phyloP scores from a whole-genome alignment of 108 stramenopile genomes.

The Nitzschia putrida region DNA sequence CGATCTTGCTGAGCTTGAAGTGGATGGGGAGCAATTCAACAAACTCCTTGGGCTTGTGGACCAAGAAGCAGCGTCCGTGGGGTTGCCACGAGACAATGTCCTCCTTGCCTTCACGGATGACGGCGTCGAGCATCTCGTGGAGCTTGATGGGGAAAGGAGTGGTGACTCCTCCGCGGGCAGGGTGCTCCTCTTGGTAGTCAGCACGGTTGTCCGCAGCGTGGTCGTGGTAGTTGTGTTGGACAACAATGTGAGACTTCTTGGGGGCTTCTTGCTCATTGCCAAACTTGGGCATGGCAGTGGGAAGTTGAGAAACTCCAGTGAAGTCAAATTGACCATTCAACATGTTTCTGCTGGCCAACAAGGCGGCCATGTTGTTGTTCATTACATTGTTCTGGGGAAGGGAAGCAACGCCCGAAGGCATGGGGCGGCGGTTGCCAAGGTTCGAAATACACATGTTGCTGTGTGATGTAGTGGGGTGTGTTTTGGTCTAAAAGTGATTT shows the following conservation, averaged over 20 bases:
- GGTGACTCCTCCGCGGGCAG: constrained; percentile 57
- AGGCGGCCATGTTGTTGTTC: not conserved
- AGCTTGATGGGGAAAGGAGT: constrained; percentile 75
- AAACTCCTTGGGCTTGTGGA: constrained; percentile 85
- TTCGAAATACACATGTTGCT: constrained; percentile 28
- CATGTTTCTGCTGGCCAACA: not conserved
- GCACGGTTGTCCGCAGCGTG: constrained; percentile 55
- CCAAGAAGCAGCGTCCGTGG: constrained; percentile 85
- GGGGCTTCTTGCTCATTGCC: not conserved
- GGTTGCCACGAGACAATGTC: constrained; percentile 84
- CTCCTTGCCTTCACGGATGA: constrained; percentile 53
- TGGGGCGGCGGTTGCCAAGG: constrained; percentile 17
- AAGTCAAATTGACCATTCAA: not conserved
- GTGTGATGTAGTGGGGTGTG: not conserved
- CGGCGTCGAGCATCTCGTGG: constrained; percentile 68
- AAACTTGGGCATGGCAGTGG: not conserved
- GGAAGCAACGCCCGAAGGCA: not conserved
- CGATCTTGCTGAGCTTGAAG: constrained; percentile 87
- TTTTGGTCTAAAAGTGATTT: not conserved
- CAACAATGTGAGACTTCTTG: constrained; percentile 30
- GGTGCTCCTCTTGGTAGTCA: constrained; percentile 19
- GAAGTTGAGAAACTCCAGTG: not conserved
- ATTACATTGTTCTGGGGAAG: not conserved
- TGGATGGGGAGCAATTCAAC: constrained; percentile 80
- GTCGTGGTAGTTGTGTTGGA: constrained; percentile 78